phyloP scores from a whole-genome alignment of 768 basidiomycete genomes.

The Boletellus emodensis region DNA sequence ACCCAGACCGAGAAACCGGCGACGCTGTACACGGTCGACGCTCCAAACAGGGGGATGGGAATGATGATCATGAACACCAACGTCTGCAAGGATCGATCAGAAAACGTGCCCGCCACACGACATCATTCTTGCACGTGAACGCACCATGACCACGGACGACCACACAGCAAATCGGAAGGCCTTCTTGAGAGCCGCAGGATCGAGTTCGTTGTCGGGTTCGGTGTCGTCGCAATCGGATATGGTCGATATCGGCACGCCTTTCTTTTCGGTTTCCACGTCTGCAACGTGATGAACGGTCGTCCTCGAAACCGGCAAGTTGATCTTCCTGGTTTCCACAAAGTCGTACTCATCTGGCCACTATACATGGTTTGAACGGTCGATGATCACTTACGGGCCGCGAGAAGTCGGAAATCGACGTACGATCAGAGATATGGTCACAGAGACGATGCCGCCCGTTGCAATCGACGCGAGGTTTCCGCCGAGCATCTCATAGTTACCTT shows the following conservation, averaged over 20 bases:
- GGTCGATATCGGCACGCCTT: slow-evolving; percentile 26
- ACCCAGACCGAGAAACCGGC: slow-evolving; percentile 77
- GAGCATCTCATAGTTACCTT: slow-evolving; percentile 67
- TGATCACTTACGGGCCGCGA: neutral
- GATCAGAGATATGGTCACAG: slow-evolving; percentile 59
- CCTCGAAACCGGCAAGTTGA: slow-evolving; percentile 46
- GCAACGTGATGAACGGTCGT: slow-evolving; percentile 16
- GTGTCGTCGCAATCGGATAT: slow-evolving; percentile 35
- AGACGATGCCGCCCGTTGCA: slow-evolving; percentile 73
- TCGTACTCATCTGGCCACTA: slow-evolving; percentile 82
- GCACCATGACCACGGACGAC: slow-evolving; percentile 64
- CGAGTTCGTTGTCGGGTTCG: slow-evolving; percentile 54
- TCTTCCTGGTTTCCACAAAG: slow-evolving; percentile 73
- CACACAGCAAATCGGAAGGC: slow-evolving; percentile 81
- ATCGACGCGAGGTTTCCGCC: slow-evolving; percentile 88
- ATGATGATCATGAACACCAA: slow-evolving; percentile 67
- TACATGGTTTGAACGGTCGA: neutral
- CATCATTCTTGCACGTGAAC: neutral
- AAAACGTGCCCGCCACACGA: neutral
- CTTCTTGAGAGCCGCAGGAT: slow-evolving; percentile 59
- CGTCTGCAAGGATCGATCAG: slow-evolving; percentile 35
- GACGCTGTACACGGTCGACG: slow-evolving; percentile 64
- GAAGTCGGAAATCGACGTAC: slow-evolving; percentile 35
- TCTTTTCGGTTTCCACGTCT: slow-evolving; percentile 38
- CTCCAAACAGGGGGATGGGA: slow-evolving; percentile 85